Evolutionary conservation across 352 stramenopile species (phyloP), one percentile per base, ranked within the genome.

Genomic region (Aphanomyces stellatus): DNA sequence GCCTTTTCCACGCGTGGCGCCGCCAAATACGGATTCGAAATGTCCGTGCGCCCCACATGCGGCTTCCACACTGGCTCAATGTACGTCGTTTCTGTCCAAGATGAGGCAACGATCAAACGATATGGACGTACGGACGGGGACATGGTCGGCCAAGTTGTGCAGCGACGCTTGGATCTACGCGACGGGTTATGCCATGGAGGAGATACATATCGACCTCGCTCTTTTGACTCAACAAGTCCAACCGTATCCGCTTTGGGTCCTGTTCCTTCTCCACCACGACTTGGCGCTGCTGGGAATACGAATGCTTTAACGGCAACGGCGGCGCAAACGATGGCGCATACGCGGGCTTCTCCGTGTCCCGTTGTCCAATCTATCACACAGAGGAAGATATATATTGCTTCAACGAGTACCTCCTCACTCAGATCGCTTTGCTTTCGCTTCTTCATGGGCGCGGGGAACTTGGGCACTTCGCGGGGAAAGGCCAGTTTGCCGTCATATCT

Each of bases 191-290:
- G 22, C 15, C n/a, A 64, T 64, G 35, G 27, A 53, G 24, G 19
- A 19, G 25, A 15, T 19, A 56, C 37, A 28, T 22, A 13, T 30
- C 6, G 8, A 51, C 76, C 68, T 85, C 77, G 4, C 76, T 79
- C 64, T 87, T 87, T 69, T 87, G 77, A 62, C 71, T 71, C 11
- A 87, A 71, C 40, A 85, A 49, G n/a, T 80, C 76, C 11, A 87
- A 69, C 22, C 79, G 70, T 63, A 75, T 73, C 15, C 77, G 76
- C 65, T 87, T 87, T 0, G 71, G 76, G 31, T 87, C 79, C 28
- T 83, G 74, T 37, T 82, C 75, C 64, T 77, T 69, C 22, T 85
- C 77, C 24, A 87, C 79, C 11, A 87, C 79, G 1, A 83, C 37
- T 25, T 74, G 71, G 68, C 77, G 79, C 19, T 87, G 72, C 0